These are phyloP conservation scores for Solanum raphanifolium DNA, from an alignment of 257 asterid species.

Conservation along the genomic window DNA sequence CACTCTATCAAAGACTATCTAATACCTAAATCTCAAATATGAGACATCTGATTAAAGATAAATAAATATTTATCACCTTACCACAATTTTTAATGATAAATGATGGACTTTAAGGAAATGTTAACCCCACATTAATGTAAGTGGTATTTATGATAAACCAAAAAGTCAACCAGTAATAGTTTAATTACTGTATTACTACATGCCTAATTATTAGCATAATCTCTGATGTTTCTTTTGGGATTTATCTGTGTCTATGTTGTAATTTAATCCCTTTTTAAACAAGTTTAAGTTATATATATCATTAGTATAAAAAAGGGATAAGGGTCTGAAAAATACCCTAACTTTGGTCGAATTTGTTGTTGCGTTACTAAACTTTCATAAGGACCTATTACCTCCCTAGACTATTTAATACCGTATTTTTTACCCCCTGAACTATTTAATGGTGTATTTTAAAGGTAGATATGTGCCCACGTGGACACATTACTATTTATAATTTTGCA, in stretches of 20 bases:
- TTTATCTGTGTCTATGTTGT: not conserved
- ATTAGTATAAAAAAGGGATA: not conserved
- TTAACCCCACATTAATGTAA: constrained; percentile 12
- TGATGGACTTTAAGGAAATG: constrained; percentile 7
- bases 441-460: no score
- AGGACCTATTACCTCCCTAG: no score
- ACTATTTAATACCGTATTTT: no score
- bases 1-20: no score
- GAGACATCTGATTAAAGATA: no score
- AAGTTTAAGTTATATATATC: not conserved
- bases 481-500: no score
- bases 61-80: no score
- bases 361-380: no score
- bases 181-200: not conserved
- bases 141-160: not conserved
- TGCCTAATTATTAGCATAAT: not conserved
- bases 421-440: no score
- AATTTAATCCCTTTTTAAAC: not conserved
- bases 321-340: no score
- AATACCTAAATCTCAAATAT: rapidly evolving
- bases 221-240: not conserved
- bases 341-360: no score
- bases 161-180: not conserved
- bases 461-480: no score
- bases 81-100: not conserved